Percentiles rank a stretch among this genome's conserved stretches.
Evolutionary conservation across 345 rosid species (phyloP).

Genomic region (Schrenkiella parvula): DNA sequence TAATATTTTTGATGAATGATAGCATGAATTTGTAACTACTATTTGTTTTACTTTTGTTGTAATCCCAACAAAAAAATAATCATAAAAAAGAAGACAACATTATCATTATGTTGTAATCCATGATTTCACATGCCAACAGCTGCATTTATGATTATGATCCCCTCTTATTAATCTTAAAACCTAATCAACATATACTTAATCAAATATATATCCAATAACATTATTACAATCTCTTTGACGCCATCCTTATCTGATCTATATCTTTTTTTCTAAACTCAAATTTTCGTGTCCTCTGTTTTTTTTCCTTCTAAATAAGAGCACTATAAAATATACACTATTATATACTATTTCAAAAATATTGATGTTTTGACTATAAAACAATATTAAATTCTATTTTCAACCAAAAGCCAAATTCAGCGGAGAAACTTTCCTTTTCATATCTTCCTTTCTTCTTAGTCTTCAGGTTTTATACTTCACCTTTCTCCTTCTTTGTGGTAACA

Average conservation of each 20-base stretch:
- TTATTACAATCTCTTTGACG: conserved; percentile 4
- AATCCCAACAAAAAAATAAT: conserved; percentile 13
- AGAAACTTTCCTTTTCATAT: conserved; percentile 25
- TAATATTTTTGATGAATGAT: not conserved
- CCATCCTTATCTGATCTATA: not conserved
- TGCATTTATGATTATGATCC: conserved; percentile 12
- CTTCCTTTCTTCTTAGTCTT: conserved; percentile 1
- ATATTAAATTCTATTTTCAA: conserved; percentile 8
- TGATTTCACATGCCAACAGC: conserved; percentile 35
- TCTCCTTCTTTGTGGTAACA: conserved; percentile 7
- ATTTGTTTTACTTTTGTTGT: not conserved
- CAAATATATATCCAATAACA: not conserved
- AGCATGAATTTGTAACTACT: not conserved
- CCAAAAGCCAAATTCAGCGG: conserved; percentile 35
- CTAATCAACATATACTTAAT: conserved; percentile 23
- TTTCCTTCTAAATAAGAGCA: not conserved
- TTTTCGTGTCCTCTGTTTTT: not conserved
- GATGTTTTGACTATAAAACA: conserved; percentile 11
- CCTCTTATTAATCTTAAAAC: conserved; percentile 23
- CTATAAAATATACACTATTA: not conserved
- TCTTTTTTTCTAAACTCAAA: not conserved
- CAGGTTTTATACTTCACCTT: conserved; percentile 2
- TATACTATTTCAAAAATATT: not conserved
- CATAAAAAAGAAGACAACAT: conserved; percentile 20
- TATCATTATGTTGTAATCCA: conserved; percentile 32